Percentiles rank a stretch among this genome's conserved stretches.
Conservation (phyloP, 176 grass and related monocot genomes). For the maize (Zea mays) region DNA sequence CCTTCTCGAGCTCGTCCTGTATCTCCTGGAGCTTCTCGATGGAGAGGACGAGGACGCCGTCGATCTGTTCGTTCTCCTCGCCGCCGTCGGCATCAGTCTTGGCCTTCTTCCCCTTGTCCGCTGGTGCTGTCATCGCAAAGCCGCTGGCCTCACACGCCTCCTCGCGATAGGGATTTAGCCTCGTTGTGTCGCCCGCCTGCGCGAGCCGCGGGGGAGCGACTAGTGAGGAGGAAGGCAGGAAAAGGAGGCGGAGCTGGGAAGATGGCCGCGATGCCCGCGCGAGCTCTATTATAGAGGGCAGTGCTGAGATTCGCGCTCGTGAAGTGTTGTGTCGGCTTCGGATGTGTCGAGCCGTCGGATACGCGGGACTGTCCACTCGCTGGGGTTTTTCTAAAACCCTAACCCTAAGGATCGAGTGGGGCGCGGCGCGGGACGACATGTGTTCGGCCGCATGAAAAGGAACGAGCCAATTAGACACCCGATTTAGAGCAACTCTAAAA, state of each 20-base stretch:
- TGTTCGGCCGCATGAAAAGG: no score
- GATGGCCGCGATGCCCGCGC: neutral
- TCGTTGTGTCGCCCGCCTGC: slow-evolving; percentile 17
- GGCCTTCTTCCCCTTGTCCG: slow-evolving; percentile 85
- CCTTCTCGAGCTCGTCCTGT: slow-evolving; percentile 87
- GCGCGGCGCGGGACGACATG: neutral
- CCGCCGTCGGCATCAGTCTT: slow-evolving; percentile 51
- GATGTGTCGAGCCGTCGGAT: slow-evolving; percentile 41
- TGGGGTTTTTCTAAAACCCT: slow-evolving; percentile 50
- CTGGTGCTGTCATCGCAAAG: slow-evolving; percentile 46
- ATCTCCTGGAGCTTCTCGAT: slow-evolving; percentile 91
- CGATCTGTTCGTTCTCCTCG: slow-evolving; percentile 73
- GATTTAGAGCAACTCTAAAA: no score
- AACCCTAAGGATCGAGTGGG: slow-evolving; percentile 46
- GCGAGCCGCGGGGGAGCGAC: neutral
- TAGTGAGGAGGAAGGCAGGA: slow-evolving; percentile 4
- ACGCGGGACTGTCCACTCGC: neutral
- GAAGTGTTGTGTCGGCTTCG: neutral
- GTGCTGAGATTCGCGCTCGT: slow-evolving; percentile 43
- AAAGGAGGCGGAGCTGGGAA: slow-evolving; percentile 44
- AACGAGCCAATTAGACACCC: no score
- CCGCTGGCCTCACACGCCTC: slow-evolving; percentile 10
- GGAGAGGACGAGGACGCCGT: slow-evolving; percentile 68
- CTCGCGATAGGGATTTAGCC: slow-evolving; percentile 59
- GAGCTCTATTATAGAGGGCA: slow-evolving; percentile 38